Base-by-base conservation (phyloP, 2,329 filamentous ascomycete genomes). In the Penicillium sp. region DNA sequence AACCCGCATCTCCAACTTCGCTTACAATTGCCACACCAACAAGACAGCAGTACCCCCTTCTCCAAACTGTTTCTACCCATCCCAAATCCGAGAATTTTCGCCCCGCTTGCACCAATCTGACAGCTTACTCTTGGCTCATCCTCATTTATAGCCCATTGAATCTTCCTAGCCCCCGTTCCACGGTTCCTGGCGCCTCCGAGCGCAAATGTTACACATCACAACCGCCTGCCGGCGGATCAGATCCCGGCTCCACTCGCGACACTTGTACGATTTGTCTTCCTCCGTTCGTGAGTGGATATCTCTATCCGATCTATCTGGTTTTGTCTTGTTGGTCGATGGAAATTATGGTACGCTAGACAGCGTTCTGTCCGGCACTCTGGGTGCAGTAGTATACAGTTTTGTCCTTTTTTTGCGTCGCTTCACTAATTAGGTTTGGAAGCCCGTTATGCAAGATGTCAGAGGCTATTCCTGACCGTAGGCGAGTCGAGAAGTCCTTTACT, bases 201-300 rank as follows among this genome's bases (percentile, higher is more conserved):
- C 33, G 2, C 37, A 31, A 64, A 67, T 67, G 51, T 65, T 68
- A 68, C 62, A 67, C 54, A 66, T 68, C 66, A 68, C 66, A 67
- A 59, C 54, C 52, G 27, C 40, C 55, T n/a, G 10, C 55, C 37
- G 49, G 33, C 50, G 36, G 33, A 41, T 41, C 56, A 33, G 33
- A 39, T 31, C 56, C 52, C 35, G 47, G 55, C 19, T n/a, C 35
- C 39, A 53, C 47, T 46, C 22, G 13, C 22, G 7, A 46, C 39
- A 22, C 39, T 41, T 13, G 39, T 41, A 22, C 39, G 22, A 11
- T 41, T 41, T 40, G 13, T 41, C 54, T 55, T 40, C 16, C n/a
- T 31, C 31, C 51, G 41, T 60, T 43, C 55, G 24, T 6, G 57
- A 31, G 7, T 59, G 54, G 60, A 62, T 64, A 58, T 62, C 59